Evolutionary conservation across 108 stramenopile species (phyloP).

Genomic region (Pseudonitzschia multiseries): DNA sequence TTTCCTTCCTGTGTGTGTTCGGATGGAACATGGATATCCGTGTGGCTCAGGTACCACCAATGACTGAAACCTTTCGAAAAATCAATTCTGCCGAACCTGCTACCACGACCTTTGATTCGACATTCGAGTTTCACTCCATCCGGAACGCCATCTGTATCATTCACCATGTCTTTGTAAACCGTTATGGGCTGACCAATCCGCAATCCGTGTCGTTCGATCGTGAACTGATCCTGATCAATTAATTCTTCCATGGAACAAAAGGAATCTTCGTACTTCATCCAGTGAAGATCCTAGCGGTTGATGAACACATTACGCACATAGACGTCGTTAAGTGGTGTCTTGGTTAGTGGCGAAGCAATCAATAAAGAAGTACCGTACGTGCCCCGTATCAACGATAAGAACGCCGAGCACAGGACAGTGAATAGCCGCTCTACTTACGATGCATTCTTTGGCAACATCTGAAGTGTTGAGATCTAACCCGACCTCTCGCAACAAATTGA

Average conservation of each 20-base stretch:
- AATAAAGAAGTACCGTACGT: background rate
- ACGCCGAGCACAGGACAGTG: background rate
- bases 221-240: conserved; percentile 22
- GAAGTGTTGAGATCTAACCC: conserved; percentile 19
- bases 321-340: background rate
- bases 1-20: conserved; percentile 57
- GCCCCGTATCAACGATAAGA: background rate
- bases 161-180: conserved; percentile 8
- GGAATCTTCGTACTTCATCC: conserved; percentile 44
- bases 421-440: background rate
- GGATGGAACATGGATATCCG: conserved; percentile 43
- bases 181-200: conserved; percentile 37
- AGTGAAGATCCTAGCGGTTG: conserved; percentile 33
- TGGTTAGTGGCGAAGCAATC: background rate
- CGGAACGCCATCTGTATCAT: conserved; percentile 8
- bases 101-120: conserved; percentile 23
- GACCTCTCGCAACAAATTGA: conserved; percentile 35
- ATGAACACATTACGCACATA: background rate
- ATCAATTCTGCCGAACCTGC: conserved; percentile 40
- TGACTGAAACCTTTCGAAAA: conserved; percentile 49
- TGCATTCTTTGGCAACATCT: conserved; percentile 8
- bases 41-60: conserved; percentile 47
- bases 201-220: conserved; percentile 44
- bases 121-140: conserved; percentile 16
- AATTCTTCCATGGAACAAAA: conserved; percentile 40